Evolutionary conservation across 2,329 filamentous ascomycete species (phyloP).

Genomic region (Sporothrix globosa): DNA sequence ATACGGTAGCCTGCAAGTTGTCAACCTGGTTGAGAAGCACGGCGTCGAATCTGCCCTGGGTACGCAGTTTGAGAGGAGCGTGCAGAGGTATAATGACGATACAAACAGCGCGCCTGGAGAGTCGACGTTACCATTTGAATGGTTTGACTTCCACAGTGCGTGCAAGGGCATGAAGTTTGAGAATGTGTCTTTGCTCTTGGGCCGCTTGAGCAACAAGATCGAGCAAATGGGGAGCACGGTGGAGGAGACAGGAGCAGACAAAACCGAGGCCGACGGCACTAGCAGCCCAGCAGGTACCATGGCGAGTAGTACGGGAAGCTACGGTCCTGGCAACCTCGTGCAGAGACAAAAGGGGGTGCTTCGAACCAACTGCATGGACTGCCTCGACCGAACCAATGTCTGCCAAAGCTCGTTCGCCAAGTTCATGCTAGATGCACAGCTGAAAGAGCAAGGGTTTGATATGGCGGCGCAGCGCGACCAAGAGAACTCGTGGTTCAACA

Average conservation of each 20-base stretch:
- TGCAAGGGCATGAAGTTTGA: constrained; percentile 98
- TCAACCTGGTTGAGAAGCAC: constrained; percentile 87
- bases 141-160: constrained; percentile 95
- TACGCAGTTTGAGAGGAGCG: constrained; percentile 71
- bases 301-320: constrained; percentile 5
- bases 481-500: constrained; percentile 91
- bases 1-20: constrained; percentile 78
- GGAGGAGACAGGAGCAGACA: constrained; percentile 41
- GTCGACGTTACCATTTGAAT: constrained; percentile 71
- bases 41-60: constrained; percentile 81
- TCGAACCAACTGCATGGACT: constrained; percentile 99
- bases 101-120: constrained; percentile 42
- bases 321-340: constrained; percentile 42
- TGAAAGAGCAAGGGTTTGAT: constrained; percentile 74
- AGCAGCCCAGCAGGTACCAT: constrained; percentile 14
- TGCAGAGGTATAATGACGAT: constrained; percentile 67
- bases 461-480: constrained; percentile 76
- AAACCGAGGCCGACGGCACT: background rate
- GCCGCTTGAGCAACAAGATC: constrained; percentile 68
- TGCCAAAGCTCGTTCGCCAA: constrained; percentile 90
- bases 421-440: constrained; percentile 76
- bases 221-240: constrained; percentile 73
- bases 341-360: constrained; percentile 71
- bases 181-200: constrained; percentile 80
- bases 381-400: constrained; percentile 92